Percentiles rank a stretch among this genome's conserved stretches.
Conservation (phyloP, 1,139 yeast species). For the Yamadazyma jaroonii region DNA sequence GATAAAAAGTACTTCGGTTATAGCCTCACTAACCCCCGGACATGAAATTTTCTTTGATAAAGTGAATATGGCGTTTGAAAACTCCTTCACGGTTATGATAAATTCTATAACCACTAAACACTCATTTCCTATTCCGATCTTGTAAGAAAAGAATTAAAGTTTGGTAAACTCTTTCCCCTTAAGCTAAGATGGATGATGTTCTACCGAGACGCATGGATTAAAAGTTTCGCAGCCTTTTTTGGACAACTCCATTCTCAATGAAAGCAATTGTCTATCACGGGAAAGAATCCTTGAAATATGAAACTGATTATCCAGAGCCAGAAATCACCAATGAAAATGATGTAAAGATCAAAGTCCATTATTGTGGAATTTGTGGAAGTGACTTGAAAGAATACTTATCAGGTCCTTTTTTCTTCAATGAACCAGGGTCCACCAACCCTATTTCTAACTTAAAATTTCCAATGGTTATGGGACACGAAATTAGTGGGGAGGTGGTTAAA, state of each 20-base stretch:
- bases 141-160: no score
- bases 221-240: no score
- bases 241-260: constrained; percentile 27
- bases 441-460: constrained; percentile 17
- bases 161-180: no score
- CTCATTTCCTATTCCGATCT: no score
- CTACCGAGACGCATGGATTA: no score
- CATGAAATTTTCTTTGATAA: no score
- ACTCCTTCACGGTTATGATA: no score
- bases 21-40: no score
- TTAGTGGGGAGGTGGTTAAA: constrained; percentile 43
- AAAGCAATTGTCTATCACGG: constrained; percentile 56
- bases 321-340: constrained; percentile 40
- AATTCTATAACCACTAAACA: no score
- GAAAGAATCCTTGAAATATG: constrained; percentile 43
- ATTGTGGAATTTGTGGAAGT: constrained; percentile 60
- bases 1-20: no score
- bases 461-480: constrained; percentile 52
- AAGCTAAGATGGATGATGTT: no score
- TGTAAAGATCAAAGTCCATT: constrained; percentile 48
- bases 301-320: constrained; percentile 45
- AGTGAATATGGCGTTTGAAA: no score
- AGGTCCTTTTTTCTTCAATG: constrained; percentile 49
- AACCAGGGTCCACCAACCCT: constrained; percentile 18
- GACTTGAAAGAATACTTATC: constrained; percentile 55